Evolutionary conservation across 176 grass and related monocot genomes (phyloP), one percentile per base, ranked within the genome.

Genomic region (barley (Hordeum vulgare)): DNA sequence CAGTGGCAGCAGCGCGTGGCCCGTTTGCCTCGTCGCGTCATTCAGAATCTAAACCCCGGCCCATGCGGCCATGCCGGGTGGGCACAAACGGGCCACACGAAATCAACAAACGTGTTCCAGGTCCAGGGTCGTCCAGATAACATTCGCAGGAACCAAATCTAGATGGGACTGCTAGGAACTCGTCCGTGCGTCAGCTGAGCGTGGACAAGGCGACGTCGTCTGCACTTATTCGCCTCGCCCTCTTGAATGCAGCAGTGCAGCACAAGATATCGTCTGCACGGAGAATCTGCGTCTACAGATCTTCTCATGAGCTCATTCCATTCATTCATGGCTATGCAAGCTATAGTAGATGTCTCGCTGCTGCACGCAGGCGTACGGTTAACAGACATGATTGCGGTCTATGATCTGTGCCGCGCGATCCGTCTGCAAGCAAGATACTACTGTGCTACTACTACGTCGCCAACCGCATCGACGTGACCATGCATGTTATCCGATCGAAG

Each of bases 141-240:
- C 63, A 21, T 69, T 78, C 15, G 74, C 47, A 5, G 2, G 83
- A 59, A 70, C 20, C 75, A 62, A 72, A 79, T 85, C 65, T 78
- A 12, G 51, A 21, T n/a, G 25, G 74, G 75, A 44, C 60, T 21
- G 53, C 7, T 56, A 1, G 53, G 17, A 12, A 14, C 25, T 13
- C 61, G 15, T n/a, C 31, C 15, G 14, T 35, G 64, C 64, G 34
- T 36, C 64, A 66, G 64, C 6, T 34, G 62, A 31, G 28, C 15
- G 62, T 66, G 15, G 62, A 66, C 28, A 29, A 34, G 15, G 13
- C 13, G 28, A 66, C 28, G 62, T 14, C 14, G 45, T 17, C 45
- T 49, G 45, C 45, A 49, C 45, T 49, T 4, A 6, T 49, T 51
- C 49, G 49, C 49, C 0, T 54, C 62, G 23, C 24, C 59, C 11